Base-by-base conservation (phyloP, 83 land plant species). In the Larix sibirica region DNA sequence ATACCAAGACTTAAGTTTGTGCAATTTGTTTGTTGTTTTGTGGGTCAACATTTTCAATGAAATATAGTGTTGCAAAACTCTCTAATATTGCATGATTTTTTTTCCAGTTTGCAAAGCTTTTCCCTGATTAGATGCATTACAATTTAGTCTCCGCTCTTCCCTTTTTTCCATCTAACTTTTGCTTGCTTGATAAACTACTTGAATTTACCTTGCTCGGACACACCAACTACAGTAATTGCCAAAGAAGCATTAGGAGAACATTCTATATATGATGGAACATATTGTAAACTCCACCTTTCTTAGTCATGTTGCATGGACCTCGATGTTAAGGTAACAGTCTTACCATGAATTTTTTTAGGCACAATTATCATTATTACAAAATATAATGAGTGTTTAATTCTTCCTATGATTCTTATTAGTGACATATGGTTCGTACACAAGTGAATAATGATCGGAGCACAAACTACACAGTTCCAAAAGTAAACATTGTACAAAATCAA, bases 271-370 rank as follows among this genome's bases (percentile, higher is more conserved):
- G 96, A 95, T 84, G 98, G 98, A 87, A 96, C 96, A 84, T 95
- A 86, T 86, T 95, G 98, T 86, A 95, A 95, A 87, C 91, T 95
- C 86, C 98, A 95, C 86, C 96, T 95, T 33, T 88, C 98, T 62
- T 95, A 95, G 87, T 95, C 96, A 87, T 93, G 96, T 80, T 95
- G 94, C 90, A 94, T 93, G 90, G 98, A 95, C 85, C 96, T 95
- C 85, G 90, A 88, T 88, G 93, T 95, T 79, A 94, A 94, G 96
- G 97, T 93, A 95, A 70, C 83, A 2, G 3, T 33, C 76, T 31
- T 21, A 33, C 66, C 66, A 2, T 18, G 21, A 20, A 28, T 28
- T 18, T 21, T 20, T 24, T 28, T 62, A 44, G 60, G 83, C 33
- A 62, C 38, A 68, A 62, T 79, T 74, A 54, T 1, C 36, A 33